Conservation (phyloP, 1,139 yeast genomes). For the Zhuliangozyma blackwelliae region DNA sequence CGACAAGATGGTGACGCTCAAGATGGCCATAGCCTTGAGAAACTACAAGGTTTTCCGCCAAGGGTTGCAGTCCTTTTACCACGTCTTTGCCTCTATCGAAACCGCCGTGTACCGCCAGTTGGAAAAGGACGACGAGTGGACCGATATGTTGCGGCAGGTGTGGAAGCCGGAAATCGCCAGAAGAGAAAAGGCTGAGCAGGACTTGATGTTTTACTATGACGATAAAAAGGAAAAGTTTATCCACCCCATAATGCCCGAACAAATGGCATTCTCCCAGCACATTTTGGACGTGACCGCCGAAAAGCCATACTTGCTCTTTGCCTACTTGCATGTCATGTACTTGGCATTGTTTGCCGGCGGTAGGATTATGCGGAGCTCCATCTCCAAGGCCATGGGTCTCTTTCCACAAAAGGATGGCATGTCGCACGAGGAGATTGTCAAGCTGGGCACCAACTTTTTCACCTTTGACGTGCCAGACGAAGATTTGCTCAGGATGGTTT, state of each 20-base stretch:
- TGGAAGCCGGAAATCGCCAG: constrained; percentile 76
- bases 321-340: constrained; percentile 86
- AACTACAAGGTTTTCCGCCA: constrained; percentile 76
- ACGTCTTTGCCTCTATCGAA: constrained; percentile 69
- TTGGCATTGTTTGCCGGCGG: constrained; percentile 89
- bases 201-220: constrained; percentile 64
- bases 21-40: constrained; percentile 70
- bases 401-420: constrained; percentile 71
- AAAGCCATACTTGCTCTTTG: constrained; percentile 69
- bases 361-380: constrained; percentile 61
- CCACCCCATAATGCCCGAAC: constrained; percentile 55
- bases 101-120: constrained; percentile 47
- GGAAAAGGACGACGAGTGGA: constrained; percentile 37
- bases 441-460: constrained; percentile 66
- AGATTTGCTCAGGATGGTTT: constrained; percentile 56
- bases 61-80: constrained; percentile 75
- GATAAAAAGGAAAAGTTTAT: constrained; percentile 51
- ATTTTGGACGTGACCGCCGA: constrained; percentile 49
- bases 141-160: constrained; percentile 43
- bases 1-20: constrained; percentile 64
- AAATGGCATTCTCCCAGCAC: constrained; percentile 59
- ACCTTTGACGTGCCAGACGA: constrained; percentile 70
- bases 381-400: constrained; percentile 64
- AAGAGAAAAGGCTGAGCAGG: constrained; percentile 52
- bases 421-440: constrained; percentile 56